Conservation (phyloP, 768 basidiomycete genomes). For the Suillus americanus region DNA sequence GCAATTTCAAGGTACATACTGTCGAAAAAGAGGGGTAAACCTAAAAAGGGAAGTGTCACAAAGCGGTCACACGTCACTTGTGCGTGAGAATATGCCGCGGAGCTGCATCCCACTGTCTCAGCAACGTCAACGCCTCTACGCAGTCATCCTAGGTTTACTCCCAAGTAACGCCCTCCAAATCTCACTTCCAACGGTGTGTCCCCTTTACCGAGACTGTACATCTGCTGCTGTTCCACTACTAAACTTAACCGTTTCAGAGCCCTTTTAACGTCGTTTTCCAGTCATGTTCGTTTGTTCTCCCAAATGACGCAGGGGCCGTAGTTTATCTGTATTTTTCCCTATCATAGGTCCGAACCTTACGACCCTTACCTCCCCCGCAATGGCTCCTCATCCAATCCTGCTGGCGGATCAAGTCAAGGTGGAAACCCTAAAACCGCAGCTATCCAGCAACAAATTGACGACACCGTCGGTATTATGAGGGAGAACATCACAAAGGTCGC, state of each 20-base stretch:
- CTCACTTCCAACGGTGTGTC: conserved; percentile 22
- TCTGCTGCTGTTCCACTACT: background rate
- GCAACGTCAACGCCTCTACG: conserved; percentile 13
- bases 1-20: background rate
- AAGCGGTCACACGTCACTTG: conserved; percentile 23
- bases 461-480: conserved; percentile 96
- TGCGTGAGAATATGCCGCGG: conserved; percentile 14
- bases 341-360: conserved; percentile 90
- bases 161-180: conserved; percentile 12
- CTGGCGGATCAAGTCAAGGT: conserved; percentile 45
- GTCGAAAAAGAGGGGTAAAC: background rate
- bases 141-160: conserved; percentile 21
- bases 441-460: conserved; percentile 96
- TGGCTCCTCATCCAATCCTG: conserved; percentile 58
- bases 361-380: conserved; percentile 96
- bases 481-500: conserved; percentile 97
- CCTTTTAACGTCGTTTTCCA: conserved; percentile 2
- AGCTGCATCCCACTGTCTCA: conserved; percentile 4
- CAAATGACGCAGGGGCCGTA: background rate
- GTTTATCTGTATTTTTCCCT: conserved; percentile 10
- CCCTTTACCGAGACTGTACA: background rate
- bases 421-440: conserved; percentile 87
- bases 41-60: conserved; percentile 1
- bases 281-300: conserved; percentile 27
- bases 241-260: background rate